phyloP scores from a whole-genome alignment of 345 rosid species.

The Ceriops zippeliana region DNA sequence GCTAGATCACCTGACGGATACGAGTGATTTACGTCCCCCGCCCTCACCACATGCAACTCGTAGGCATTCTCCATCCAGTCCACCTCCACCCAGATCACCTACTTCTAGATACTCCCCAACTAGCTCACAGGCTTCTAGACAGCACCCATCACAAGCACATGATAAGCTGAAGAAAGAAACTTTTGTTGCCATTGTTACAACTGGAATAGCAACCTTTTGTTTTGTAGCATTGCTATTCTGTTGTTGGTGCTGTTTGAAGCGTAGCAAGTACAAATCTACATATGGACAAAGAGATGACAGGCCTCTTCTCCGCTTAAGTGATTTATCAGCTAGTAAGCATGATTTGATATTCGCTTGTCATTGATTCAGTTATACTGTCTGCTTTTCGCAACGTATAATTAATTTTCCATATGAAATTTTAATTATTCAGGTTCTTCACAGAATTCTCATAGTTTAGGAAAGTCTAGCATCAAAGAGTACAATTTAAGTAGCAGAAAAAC shows the following conservation, averaged over 20 bases:
- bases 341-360: neutral
- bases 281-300: conserved; percentile 17
- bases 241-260: conserved; percentile 18
- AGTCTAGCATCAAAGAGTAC: neutral
- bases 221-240: conserved; percentile 20
- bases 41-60: neutral
- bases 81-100: conserved; percentile 19
- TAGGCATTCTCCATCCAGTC: conserved; percentile 3
- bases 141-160: too few relatives aligned
- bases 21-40: neutral
- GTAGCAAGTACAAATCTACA: neutral
- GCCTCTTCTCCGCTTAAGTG: conserved; percentile 24
- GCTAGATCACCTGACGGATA: conserved; percentile 8
- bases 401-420: neutral
- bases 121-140: conserved; percentile 10
- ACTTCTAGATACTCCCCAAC: conserved; percentile 25
- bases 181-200: conserved; percentile 15
- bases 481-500: neutral
- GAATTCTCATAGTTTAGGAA: conserved; percentile 15
- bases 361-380: neutral
- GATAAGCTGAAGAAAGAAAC: neutral
- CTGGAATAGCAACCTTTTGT: conserved; percentile 21
- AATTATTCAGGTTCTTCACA: conserved; percentile 19
- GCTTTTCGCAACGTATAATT: neutral
- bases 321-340: conserved; percentile 10